Conservation (phyloP, 2,329 filamentous ascomycete genomes). For the Fulvia fulva region DNA sequence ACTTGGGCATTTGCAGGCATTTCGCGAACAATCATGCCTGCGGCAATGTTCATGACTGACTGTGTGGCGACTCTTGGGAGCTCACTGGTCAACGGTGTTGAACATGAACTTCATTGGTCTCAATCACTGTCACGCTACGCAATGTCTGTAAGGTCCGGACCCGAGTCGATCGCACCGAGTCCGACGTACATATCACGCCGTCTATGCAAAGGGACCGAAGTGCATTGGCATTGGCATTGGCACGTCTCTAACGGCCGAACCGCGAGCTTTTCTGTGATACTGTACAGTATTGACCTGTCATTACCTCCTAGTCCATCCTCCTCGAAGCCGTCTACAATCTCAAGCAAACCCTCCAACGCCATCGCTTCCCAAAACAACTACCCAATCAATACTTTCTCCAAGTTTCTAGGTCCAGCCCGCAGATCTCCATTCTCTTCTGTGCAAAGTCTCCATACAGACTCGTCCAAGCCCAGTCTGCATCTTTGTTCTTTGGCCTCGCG, state of each 20-base stretch:
- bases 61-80: too few species aligned
- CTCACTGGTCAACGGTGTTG: too few species aligned
- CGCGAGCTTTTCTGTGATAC: too few species aligned
- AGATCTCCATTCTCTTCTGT: constrained; percentile 49
- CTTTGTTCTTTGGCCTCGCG: constrained; percentile 43
- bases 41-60: too few species aligned
- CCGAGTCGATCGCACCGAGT: neutral
- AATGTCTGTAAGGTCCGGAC: neutral
- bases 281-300: too few species aligned
- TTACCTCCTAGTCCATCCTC: neutral
- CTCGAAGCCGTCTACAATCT: neutral
- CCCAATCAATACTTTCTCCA: constrained; percentile 27
- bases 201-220: neutral
- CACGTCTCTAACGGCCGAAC: too few species aligned
- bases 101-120: neutral
- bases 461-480: constrained; percentile 48
- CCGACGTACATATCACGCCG: neutral
- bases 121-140: neutral
- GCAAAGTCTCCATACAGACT: constrained; percentile 48
- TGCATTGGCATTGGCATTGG: neutral
- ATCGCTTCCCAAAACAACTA: neutral
- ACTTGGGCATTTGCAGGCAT: neutral
- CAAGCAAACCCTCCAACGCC: neutral
- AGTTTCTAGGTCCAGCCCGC: constrained; percentile 49
- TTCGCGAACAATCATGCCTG: neutral